Base-by-base conservation (phyloP, 257 asterid genomes). In the Penstemon newberryi region DNA sequence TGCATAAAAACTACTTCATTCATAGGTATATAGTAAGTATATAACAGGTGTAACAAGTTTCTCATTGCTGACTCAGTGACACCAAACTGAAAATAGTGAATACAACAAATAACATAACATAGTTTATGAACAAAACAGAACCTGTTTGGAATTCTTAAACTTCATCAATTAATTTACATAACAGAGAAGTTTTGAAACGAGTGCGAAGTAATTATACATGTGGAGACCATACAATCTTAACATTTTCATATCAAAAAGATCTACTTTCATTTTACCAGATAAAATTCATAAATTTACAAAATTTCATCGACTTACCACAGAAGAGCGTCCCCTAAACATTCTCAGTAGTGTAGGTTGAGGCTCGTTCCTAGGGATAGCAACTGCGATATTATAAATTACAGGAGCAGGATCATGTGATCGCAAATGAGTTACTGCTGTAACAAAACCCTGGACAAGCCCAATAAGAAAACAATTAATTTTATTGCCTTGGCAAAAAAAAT, bases 321-420 rank as follows among this genome's bases (percentile, higher is more conserved):
- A 91, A 78, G 95, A 81, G 49, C 81, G 78, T 41, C 96, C 96
- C 73, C 87, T 83, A 63, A 91, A 76, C 64, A 91, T 77, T 81
- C 92, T 81, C 71, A 91, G 66, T 66, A 91, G 68, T 67, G 97
- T 91, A 3, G 96, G 97, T 6, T 57, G 85, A 52, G 95, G 86
- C 65, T 82, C 90, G n/a, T 58, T 68, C 81, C 86, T 86, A 0
- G 97, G 97, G 76, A 91, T 81, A 65, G 96, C 95, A 57, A 85
- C 75, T 50, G 97, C 85, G 50, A 77, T 74, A 56, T 91, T 82
- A 73, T 91, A 91, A 5, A 91, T 83, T 39, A 77, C 92, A 19
- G 90, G 96, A 66, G 86, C 90, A 60, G 92, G 97, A 74, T 85
- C 90, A 64, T 70, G 78, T 18, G 95, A 47, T 56, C 92, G 82